Conservation (phyloP, 768 basidiomycete genomes). For the Amyloporia xantha region DNA sequence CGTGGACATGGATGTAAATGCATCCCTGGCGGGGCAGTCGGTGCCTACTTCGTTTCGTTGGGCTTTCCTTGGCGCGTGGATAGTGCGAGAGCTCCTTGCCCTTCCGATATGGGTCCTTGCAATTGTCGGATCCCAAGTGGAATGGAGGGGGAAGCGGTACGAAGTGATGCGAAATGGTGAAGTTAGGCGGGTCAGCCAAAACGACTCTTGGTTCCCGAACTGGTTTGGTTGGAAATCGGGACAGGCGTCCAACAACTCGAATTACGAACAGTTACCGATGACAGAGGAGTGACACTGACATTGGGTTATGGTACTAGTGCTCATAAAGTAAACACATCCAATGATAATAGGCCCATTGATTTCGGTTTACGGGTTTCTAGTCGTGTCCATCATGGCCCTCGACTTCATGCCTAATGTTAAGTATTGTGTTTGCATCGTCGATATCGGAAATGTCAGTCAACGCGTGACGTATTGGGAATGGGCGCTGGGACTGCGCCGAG, state of each 20-base stretch:
- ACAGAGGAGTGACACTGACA: neutral
- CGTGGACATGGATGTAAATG: slow-evolving; percentile 79
- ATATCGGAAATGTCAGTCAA: too few species aligned
- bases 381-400: too few species aligned
- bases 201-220: slow-evolving; percentile 2
- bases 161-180: slow-evolving; percentile 70
- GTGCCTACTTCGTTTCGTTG: slow-evolving; percentile 38
- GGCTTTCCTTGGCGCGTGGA: slow-evolving; percentile 74
- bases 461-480: too few species aligned
- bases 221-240: slow-evolving; percentile 12
- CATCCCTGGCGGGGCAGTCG: slow-evolving; percentile 64
- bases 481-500: too few species aligned
- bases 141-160: slow-evolving; percentile 84
- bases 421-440: too few species aligned
- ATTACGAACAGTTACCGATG: neutral
- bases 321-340: too few species aligned
- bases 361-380: too few species aligned
- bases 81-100: slow-evolving; percentile 70
- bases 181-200: slow-evolving; percentile 29
- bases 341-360: too few species aligned
- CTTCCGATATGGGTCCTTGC: slow-evolving; percentile 86
- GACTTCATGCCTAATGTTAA: too few species aligned
- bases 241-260: neutral
- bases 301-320: too few species aligned
- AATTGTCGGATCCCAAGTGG: slow-evolving; percentile 71